Evolutionary conservation across 495 filamentous ascomycete genomes (phyloP), one percentile per base, ranked within the genome.

Genomic region (Durotheca rogersii): DNA sequence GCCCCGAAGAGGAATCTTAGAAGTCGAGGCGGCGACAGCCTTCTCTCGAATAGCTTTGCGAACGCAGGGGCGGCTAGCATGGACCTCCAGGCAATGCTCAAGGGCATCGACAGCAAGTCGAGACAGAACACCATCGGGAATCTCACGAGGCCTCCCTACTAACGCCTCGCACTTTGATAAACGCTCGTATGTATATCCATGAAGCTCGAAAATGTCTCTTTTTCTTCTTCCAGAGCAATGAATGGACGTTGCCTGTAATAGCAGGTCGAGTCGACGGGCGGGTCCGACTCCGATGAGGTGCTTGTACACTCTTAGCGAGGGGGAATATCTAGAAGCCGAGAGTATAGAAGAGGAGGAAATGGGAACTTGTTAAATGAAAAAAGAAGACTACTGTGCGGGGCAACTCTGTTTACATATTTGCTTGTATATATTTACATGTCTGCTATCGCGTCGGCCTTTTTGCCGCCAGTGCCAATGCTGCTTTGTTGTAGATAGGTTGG

Each of bases 81-180:
- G 67, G 74, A 77, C 41, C 53, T 77, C 14, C 62, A 72, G 41
- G 65, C 72, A 18, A 51, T 77, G 51, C 56, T 77, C 11, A 72
- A 60, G 47, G 72, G 72, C 6, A 76, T 77, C 56, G 71, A 77
- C 54, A 71, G 70, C 52, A 68, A 69, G 18, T 65, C 64, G 1
- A 63, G 66, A 23, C 68, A 74, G 51, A 65, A 56, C 25, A 71
- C 67, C 11, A 34, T 76, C 14, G 67, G 65, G 32, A 67, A 68
- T 34, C 56, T 71, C 20, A 72, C 67, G 21, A 70, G 58, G 47
- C 74, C 74, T 19, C 74, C 74, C 46, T 76, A 75, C 52, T 77
- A 32, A 66, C 49, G 35, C 38, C 48, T 12, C 40, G 41, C 46
- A 50, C 36, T 46, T 10, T 41, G 47, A 29, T 18, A 37, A 37